Conservation (phyloP, 2,329 filamentous ascomycete genomes). For the Fusarium solani-melongenae region DNA sequence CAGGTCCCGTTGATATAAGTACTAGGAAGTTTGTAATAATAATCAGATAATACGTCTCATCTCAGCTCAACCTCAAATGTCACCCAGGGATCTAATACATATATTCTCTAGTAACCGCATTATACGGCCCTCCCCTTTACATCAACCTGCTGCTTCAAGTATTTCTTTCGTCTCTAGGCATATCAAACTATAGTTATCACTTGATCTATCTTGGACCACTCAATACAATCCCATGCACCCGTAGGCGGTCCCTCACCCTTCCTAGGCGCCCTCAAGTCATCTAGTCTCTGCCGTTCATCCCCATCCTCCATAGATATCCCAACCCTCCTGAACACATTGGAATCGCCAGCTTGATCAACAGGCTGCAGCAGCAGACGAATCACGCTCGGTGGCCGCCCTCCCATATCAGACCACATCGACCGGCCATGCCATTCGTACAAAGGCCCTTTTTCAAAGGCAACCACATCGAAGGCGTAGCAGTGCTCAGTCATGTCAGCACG, state of each 20-base stretch:
- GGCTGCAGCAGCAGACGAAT: background rate
- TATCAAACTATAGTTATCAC: background rate
- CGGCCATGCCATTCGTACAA: background rate
- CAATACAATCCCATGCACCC: background rate
- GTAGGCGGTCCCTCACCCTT: background rate
- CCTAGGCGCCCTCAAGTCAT: background rate
- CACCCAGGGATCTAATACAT: background rate
- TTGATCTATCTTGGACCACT: background rate
- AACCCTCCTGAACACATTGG: background rate
- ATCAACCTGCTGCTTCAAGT: background rate
- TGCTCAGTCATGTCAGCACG: background rate
- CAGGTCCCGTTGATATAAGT: slow-evolving; percentile 32
- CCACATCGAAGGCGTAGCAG: background rate
- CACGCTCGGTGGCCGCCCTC: background rate
- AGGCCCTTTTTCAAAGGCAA: background rate
- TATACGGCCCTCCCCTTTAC: background rate
- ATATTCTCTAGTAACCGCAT: background rate
- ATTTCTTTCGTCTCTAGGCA: background rate
- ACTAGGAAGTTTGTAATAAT: background rate
- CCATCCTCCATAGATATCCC: background rate
- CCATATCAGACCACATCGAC: background rate
- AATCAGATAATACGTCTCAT: background rate
- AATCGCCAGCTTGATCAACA: background rate
- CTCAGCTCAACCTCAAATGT: background rate
- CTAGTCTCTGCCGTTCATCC: background rate